Evolutionary conservation across 371 early-diverging fungal species (phyloP).

Genomic region (Vairimorpha apis): DNA sequence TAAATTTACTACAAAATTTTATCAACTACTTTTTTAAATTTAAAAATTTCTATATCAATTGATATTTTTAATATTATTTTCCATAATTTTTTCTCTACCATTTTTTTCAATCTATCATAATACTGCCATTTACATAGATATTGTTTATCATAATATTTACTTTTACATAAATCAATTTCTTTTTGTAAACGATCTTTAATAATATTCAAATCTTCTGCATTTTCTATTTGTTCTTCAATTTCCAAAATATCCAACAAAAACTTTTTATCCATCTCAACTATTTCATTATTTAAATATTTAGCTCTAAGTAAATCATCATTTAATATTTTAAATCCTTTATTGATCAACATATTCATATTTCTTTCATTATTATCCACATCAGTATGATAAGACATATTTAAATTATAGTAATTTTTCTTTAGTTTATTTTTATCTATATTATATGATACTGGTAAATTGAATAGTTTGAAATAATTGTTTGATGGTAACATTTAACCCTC

Average conservation of each 20-base stretch:
- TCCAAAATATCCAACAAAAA: conserved; percentile 39
- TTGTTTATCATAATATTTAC: conserved; percentile 24
- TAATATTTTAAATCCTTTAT: conserved; percentile 48
- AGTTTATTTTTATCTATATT: conserved; percentile 43
- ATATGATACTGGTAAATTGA: conserved; percentile 35
- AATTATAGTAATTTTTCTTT: conserved; percentile 43
- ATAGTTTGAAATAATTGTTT: conserved; percentile 22
- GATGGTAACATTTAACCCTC: conserved; percentile 26
- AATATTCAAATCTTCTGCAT: background rate
- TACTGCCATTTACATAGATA: conserved; percentile 52
- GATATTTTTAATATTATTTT: background rate
- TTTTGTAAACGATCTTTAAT: conserved; percentile 20
- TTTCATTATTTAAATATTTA: conserved; percentile 4
- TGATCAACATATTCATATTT: conserved; percentile 14
- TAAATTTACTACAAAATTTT: no score
- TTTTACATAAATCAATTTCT: conserved; percentile 47
- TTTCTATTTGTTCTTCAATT: conserved; percentile 41
- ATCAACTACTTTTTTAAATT: no score
- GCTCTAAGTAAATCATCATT: conserved; percentile 57
- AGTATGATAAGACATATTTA: conserved; percentile 43
- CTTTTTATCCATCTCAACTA: conserved; percentile 6
- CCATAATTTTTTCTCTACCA: conserved; percentile 9
- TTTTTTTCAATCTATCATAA: conserved; percentile 43
- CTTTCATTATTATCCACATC: conserved; percentile 1
- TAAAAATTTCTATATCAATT: no score